Conservation (phyloP, 2,329 filamentous ascomycete species). For the Magnaporthiopsis incrustans region DNA sequence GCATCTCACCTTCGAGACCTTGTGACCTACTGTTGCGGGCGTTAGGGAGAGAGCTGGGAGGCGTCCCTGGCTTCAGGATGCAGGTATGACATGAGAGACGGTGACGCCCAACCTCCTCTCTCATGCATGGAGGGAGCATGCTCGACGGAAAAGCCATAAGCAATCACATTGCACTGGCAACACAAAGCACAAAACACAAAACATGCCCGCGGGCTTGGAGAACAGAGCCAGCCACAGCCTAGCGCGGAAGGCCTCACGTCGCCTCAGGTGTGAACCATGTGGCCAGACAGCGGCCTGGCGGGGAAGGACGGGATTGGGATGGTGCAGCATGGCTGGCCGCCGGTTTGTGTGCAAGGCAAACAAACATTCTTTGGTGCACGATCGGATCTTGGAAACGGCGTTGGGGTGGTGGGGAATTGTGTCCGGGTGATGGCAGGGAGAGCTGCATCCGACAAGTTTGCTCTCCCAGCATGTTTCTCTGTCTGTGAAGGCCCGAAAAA, state of each 20-base stretch:
- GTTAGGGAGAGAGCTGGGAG: background rate
- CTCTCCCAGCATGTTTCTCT: no score
- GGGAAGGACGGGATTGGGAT: background rate
- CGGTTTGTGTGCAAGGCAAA: background rate
- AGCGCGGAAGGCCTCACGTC: no score
- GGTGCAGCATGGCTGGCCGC: background rate
- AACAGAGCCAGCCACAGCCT: background rate
- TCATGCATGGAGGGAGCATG: background rate
- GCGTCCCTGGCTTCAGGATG: background rate
- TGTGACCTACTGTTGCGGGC: conserved; percentile 6
- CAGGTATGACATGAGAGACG: conserved; percentile 2
- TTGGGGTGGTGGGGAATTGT: background rate
- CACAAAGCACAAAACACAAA: background rate
- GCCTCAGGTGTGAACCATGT: background rate
- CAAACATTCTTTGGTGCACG: background rate
- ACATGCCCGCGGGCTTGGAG: background rate
- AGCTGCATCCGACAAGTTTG: background rate
- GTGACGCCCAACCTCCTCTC: conserved; percentile 1
- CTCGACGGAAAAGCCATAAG: background rate
- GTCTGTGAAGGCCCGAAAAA: no score
- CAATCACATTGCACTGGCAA: background rate
- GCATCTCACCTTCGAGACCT: conserved; percentile 2
- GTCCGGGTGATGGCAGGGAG: no score
- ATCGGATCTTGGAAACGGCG: background rate
- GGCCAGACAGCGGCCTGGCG: background rate